A percentile compares a stretch with the other conserved stretches of the same genome.
Conservation (phyloP, 2,329 filamentous ascomycete genomes). For the Teratosphaeria viscida region DNA sequence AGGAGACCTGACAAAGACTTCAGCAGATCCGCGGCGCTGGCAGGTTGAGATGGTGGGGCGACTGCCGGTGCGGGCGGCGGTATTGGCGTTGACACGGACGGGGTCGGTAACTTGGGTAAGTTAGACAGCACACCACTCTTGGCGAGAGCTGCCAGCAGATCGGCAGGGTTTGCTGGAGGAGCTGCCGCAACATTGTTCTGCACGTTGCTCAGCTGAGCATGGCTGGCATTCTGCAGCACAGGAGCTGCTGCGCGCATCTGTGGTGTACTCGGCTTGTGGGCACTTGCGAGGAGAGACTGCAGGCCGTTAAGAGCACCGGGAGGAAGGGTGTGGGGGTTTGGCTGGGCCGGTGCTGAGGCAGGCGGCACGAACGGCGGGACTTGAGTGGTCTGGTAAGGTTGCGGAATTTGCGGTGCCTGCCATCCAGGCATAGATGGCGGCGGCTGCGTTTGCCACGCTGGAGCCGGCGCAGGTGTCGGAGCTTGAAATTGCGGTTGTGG, state of each 20-base stretch:
- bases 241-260: conserved; percentile 24
- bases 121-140: conserved; percentile 17
- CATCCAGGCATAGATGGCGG: neutral
- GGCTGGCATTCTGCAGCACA: conserved; percentile 18
- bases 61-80: neutral
- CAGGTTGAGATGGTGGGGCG: conserved; percentile 4
- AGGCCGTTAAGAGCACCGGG: conserved; percentile 24
- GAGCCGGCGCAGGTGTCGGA: conserved; percentile 1
- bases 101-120: neutral
- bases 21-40: conserved; percentile 13
- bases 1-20: conserved; percentile 19
- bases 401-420: neutral
- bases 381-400: conserved; percentile 17
- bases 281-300: conserved; percentile 24
- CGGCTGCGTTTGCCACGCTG: neutral
- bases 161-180: conserved; percentile 13
- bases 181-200: conserved; percentile 18
- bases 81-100: neutral
- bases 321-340: conserved; percentile 8
- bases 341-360: conserved; percentile 14
- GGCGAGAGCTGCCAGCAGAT: conserved; percentile 22
- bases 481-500: conserved; percentile 11
- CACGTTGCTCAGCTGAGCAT: conserved; percentile 22
- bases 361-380: conserved; percentile 17
- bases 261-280: conserved; percentile 27